phyloP scores from a whole-genome alignment of 1,284 basidiomycete species.

The Naganishia sp. region DNA sequence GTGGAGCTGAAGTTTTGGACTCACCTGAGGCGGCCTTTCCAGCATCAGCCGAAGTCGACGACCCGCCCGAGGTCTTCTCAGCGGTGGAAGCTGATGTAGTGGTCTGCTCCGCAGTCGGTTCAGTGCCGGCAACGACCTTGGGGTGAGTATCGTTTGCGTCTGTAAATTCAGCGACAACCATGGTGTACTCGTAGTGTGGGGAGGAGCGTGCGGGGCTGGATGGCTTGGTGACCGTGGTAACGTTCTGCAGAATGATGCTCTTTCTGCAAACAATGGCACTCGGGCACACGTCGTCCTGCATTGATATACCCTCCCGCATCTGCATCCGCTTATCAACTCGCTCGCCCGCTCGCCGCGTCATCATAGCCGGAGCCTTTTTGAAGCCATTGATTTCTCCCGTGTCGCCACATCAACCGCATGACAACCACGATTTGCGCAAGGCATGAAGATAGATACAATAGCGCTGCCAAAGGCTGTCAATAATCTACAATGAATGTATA shows the following conservation, averaged over 20 bases:
- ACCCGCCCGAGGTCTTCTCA: background rate
- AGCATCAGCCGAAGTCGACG: too few relatives aligned
- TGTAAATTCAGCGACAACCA: slow-evolving; percentile 27
- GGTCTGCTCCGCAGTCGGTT: background rate
- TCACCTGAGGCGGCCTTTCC: too few relatives aligned
- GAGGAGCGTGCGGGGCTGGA: too few relatives aligned
- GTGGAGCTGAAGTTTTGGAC: too few relatives aligned
- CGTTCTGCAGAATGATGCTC: background rate
- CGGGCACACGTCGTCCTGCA: too few relatives aligned
- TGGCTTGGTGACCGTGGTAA: too few relatives aligned
- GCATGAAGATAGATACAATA: slow-evolving; percentile 11
- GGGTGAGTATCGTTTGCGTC: slow-evolving; percentile 10
- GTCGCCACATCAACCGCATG: too few relatives aligned
- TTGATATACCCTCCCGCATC: background rate
- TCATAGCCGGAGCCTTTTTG: too few relatives aligned
- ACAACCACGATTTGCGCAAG: too few relatives aligned
- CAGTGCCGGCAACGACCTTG: slow-evolving; percentile 9
- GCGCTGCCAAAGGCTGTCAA: background rate
- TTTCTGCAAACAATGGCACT: background rate
- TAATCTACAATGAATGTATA: slow-evolving; percentile 4
- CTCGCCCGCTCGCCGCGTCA: too few relatives aligned
- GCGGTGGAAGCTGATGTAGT: background rate
- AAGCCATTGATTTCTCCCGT: too few relatives aligned
- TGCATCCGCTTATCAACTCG: background rate
- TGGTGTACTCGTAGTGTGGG: background rate